These are phyloP conservation scores for Pseudogymnoascus destructans DNA, from an alignment of 2,329 filamentous ascomycete species.

Conservation along the genomic window DNA sequence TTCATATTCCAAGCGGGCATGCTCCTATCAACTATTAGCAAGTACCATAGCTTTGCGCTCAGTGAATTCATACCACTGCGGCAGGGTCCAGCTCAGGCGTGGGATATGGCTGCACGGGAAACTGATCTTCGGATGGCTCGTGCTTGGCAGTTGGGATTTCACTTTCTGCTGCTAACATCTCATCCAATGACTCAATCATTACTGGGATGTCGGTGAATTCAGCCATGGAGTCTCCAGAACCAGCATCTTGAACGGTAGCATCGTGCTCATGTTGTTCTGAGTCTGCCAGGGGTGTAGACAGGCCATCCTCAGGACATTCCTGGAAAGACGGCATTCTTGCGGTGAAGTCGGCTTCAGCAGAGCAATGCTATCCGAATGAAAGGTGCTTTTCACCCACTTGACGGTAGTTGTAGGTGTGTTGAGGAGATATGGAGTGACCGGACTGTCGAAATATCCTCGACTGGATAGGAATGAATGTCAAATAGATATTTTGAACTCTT, in stretches of 20 bases:
- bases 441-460: not conserved
- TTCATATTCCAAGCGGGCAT: not conserved
- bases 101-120: not conserved
- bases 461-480: not conserved
- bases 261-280: not conserved
- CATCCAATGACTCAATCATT: not conserved
- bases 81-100: not conserved
- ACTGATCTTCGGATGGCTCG: not conserved
- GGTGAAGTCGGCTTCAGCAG: not conserved
- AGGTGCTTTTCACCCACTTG: not conserved
- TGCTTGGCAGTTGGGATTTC: not conserved
- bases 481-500: not conserved
- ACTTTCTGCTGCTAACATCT: not conserved
- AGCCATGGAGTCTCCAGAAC: not conserved
- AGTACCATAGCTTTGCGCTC: not conserved
- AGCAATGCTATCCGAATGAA: not conserved
- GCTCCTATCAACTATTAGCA: not conserved
- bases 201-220: not conserved
- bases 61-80: not conserved
- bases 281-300: not conserved
- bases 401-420: not conserved
- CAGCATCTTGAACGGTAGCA: not conserved
- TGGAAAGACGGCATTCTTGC: not conserved
- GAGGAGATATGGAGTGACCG: not conserved
- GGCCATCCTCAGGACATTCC: not conserved